Evolutionary conservation across 116 monocot species (phyloP).

Genomic region (Papilionanthe hybrid): DNA sequence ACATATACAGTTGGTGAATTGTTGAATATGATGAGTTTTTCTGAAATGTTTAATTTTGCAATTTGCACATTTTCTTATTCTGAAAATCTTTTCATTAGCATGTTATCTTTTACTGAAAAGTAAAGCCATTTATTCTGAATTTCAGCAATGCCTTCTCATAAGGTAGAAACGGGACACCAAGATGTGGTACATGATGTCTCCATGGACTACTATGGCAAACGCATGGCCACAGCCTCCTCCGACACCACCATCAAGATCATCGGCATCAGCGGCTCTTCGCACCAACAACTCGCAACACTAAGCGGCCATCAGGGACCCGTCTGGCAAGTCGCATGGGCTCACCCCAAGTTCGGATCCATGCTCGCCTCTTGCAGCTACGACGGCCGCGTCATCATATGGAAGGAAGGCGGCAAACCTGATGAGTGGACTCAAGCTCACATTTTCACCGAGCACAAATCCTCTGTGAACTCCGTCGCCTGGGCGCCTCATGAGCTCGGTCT

Average conservation of each 20-base stretch:
- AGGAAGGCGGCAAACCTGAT: slow-evolving; percentile 54
- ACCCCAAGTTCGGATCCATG: slow-evolving; percentile 81
- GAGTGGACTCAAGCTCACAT: slow-evolving; percentile 52
- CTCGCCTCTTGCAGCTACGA: slow-evolving; percentile 85
- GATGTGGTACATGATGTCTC: slow-evolving; percentile 78
- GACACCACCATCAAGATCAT: slow-evolving; percentile 71
- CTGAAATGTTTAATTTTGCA: neutral
- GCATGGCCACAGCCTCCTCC: slow-evolving; percentile 78
- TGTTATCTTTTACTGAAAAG: neutral
- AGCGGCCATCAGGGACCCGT: slow-evolving; percentile 82
- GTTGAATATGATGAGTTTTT: neutral
- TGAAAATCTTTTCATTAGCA: neutral
- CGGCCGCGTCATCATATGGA: slow-evolving; percentile 72
- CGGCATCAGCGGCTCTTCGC: slow-evolving; percentile 58
- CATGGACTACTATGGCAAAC: slow-evolving; percentile 92
- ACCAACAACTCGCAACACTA: slow-evolving; percentile 73
- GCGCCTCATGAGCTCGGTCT: slow-evolving; percentile 73
- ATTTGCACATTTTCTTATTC: neutral
- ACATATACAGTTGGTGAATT: neutral
- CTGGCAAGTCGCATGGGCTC: slow-evolving; percentile 87
- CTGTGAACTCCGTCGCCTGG: slow-evolving; percentile 75
- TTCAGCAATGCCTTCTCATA: slow-evolving; percentile 63
- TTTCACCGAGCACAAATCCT: slow-evolving; percentile 64
- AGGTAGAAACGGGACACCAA: slow-evolving; percentile 88
- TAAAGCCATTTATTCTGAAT: neutral